These are phyloP conservation scores for Pezicula carpinea DNA, from an alignment of 2,329 filamentous ascomycete genomes.

Conservation along the genomic window DNA sequence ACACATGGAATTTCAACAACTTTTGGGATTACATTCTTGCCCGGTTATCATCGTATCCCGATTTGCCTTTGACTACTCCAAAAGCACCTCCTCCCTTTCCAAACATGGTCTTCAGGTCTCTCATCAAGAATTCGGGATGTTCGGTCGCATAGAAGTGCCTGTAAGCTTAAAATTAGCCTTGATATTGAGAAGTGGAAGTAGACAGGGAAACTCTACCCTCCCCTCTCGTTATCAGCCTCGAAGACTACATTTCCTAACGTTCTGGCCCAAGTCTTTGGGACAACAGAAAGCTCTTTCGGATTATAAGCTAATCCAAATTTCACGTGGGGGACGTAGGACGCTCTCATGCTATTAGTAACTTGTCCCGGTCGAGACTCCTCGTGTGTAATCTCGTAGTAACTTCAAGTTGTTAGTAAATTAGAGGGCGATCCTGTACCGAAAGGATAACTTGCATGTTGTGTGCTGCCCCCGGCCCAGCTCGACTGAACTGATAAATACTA, in stretches of 20 bases:
- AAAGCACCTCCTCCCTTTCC: constrained; percentile 43
- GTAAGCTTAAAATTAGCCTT: constrained; percentile 7
- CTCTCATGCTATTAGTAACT: constrained; percentile 24
- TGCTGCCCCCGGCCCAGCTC: constrained; percentile 63
- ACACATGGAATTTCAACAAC: no score
- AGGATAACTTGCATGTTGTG: constrained; percentile 42
- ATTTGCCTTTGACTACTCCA: constrained; percentile 23
- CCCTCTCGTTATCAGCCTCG: constrained; percentile 32
- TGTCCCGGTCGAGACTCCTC: constrained; percentile 18
- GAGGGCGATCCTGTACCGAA: no score
- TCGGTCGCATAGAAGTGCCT: constrained; percentile 62
- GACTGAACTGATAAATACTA: constrained; percentile 67
- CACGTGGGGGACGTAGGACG: constrained; percentile 15
- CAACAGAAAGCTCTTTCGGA: constrained; percentile 51
- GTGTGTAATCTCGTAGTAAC: constrained; percentile 63
- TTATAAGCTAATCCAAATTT: constrained; percentile 52
- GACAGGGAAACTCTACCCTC: neutral
- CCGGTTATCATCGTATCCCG: constrained; percentile 20
- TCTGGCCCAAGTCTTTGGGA: constrained; percentile 51
- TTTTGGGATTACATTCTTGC: constrained; percentile 10
- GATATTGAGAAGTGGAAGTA: neutral
- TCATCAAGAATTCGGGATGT: constrained; percentile 45
- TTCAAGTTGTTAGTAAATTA: no score
- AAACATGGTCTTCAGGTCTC: constrained; percentile 55
- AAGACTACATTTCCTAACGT: constrained; percentile 58